These are phyloP conservation scores for Trichoderma gracile DNA, from an alignment of 2,329 filamentous ascomycete species.

Conservation along the genomic window DNA sequence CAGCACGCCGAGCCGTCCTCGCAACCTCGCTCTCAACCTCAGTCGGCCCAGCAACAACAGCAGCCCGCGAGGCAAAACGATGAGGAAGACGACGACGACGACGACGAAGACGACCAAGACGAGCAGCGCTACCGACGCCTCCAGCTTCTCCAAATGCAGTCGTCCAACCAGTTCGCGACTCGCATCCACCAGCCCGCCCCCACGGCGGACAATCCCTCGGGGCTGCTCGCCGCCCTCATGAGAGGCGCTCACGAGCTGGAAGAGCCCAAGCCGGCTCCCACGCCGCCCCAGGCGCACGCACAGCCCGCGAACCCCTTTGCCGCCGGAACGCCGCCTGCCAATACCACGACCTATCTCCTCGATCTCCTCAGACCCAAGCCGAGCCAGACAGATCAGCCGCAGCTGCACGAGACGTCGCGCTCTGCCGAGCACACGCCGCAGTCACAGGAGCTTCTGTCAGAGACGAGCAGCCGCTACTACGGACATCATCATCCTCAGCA, in stretches of 20 bases:
- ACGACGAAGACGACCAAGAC: slow-evolving; percentile 20
- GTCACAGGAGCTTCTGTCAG: slow-evolving; percentile 39
- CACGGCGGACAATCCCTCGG: slow-evolving; percentile 56
- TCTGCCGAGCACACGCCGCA: slow-evolving; percentile 49
- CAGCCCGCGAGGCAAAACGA: slow-evolving; percentile 9
- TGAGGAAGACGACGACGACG: slow-evolving; percentile 18
- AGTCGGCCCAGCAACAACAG: slow-evolving; percentile 29
- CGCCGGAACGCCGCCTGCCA: slow-evolving; percentile 56
- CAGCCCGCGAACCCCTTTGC: slow-evolving; percentile 45
- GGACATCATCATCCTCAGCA: slow-evolving; percentile 36
- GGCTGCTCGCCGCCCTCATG: slow-evolving; percentile 62
- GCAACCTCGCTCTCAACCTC: slow-evolving; percentile 4
- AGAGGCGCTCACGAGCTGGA: slow-evolving; percentile 56
- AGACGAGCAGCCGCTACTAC: slow-evolving; percentile 35
- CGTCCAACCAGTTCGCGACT: slow-evolving; percentile 36
- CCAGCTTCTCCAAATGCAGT: slow-evolving; percentile 29
- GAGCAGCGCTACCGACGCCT: slow-evolving; percentile 26
- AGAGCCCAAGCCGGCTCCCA: slow-evolving; percentile 36
- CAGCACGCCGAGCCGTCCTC: slow-evolving; percentile 24
- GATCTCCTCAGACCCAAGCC: slow-evolving; percentile 78
- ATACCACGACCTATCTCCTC: slow-evolving; percentile 83
- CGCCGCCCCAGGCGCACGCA: slow-evolving; percentile 30
- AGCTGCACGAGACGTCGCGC: slow-evolving; percentile 45
- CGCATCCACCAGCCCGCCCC: slow-evolving; percentile 60
- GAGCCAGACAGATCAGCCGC: slow-evolving; percentile 55